Conservation (phyloP, 306 rosid species). For the Macrotyloma uniflorum region DNA sequence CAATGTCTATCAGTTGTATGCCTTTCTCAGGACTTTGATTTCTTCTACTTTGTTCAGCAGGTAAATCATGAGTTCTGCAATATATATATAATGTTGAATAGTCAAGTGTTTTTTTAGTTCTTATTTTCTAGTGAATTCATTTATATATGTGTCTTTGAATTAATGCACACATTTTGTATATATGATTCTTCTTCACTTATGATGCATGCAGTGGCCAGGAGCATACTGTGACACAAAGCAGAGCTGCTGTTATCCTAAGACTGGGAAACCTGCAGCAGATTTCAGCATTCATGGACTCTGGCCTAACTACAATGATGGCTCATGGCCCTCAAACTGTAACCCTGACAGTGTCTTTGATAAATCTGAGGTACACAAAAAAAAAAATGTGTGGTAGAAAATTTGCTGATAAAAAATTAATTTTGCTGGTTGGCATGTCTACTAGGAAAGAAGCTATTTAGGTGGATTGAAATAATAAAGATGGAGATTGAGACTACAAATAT, state of each 20-base stretch:
- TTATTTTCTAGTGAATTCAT: neutral
- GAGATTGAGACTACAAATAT: no score
- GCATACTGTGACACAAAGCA: constrained; percentile 74
- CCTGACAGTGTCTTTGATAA: constrained; percentile 70
- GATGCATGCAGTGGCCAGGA: constrained; percentile 69
- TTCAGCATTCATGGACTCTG: constrained; percentile 78
- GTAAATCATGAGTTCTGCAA: constrained; percentile 23
- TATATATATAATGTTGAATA: neutral
- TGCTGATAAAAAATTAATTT: neutral
- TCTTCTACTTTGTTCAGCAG: constrained; percentile 91
- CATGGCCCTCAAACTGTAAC: constrained; percentile 75
- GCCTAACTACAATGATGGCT: constrained; percentile 75
- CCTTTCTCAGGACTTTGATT: constrained; percentile 66
- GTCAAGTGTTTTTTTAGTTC: neutral
- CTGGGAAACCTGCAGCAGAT: constrained; percentile 74
- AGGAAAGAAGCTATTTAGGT: no score
- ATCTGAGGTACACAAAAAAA: constrained; percentile 53
- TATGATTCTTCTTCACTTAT: neutral
- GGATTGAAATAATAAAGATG: no score
- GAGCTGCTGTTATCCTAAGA: constrained; percentile 72
- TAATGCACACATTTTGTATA: neutral
- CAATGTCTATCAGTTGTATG: constrained; percentile 55
- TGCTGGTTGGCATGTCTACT: no score
- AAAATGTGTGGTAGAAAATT: neutral
- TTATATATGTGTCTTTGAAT: neutral